Base-by-base conservation (phyloP, 2,329 filamentous ascomycete species). In the Claviceps capensis region DNA sequence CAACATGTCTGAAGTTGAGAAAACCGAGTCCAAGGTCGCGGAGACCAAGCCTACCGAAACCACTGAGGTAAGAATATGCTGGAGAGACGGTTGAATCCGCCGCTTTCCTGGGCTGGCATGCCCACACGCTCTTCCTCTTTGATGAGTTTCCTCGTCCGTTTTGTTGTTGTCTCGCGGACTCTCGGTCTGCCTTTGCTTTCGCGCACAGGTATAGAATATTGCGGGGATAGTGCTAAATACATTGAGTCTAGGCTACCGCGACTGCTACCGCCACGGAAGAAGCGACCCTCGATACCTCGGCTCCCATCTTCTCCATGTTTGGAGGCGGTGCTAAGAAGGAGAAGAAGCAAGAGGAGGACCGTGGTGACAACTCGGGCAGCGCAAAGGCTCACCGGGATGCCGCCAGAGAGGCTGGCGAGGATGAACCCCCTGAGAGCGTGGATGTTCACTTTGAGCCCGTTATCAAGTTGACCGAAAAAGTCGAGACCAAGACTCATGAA, bases 361-460 rank as follows among this genome's bases (percentile, higher is more conserved):
- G 82, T 58, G 85, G 89, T 59, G 90, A 96, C 68, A 87, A 83
- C 67, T 94, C 88, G 59, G 90, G 90, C 63, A 89, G 86, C 68
- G 85, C 87, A 64, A 93, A 93, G 77, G 85, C 84, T 53, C 82
- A 88, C 69, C 77, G 78, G 57, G 78, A 81, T 51, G 77, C 75
- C 60, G 82, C 79, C 52, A 77, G 77, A 41, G 71, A 81, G 64
- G 75, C 73, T 54, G 73, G 76, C 4, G 81, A 82, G 60, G 83
- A 95, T 41, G 85, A 89, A 59, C 80, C 82, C 54, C 85, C 86
- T 61, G 88, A 95, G 69, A 91, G 88, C 60, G 86, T 88, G 61
- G 91, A 97, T 60, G 87, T 96, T 57, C 87, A 97, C 74, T 98
- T 97, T 74, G 88, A 95, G 76, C 93, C 93, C 59, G 89, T 98